Base-by-base conservation (phyloP, 306 rosid species). In the Lathyrus tuberosus region DNA sequence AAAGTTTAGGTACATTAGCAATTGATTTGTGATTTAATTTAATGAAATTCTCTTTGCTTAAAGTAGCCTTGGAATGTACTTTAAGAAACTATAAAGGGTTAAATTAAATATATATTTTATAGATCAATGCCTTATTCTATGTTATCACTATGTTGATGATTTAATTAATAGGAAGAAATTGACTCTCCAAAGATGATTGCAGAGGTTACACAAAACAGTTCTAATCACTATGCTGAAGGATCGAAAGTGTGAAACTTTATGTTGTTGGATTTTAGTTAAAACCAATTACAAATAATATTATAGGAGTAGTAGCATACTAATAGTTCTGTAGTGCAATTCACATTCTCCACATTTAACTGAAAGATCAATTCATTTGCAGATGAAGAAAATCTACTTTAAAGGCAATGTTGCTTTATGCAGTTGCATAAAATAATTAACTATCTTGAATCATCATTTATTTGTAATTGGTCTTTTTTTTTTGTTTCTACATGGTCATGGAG, bases 311-410 rank as follows among this genome's bases (percentile, higher is more conserved):
- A 22, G 38, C 42, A 62, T 62, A 28, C 64, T 71, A 67, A 31
- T 5, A 24, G 60, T 73, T 63, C 15, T n/a, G 24, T 77, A 41
- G 24, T 60, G 61, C 42, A 49, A 69, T 53, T 62, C 74, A 20
- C 63, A 35, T 65, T 66, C 17, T 43, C 22, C 69, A 40, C 13
- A 38, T 13, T 41, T 65, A 78, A 76, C 65, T 28, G 52, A 65
- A 73, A 69, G 75, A 42, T 77, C 72, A 60, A 73, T 49, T 58
- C 62, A 78, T 59, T 81, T 54, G 69, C 37, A 31, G 72, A 73
- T 35, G 74, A 59, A 62, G 37, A 26, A 63, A 62, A 67, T 42
- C 68, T 5, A 35, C n/a, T 49, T 62, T 43, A 64, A 48, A 52
- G 41, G 46, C 18, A 72, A 35, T 35, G 7, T 35, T 65, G 65